phyloP scores from a whole-genome alignment of 2,329 filamentous ascomycete species.

The Sporothrix euskadiensis region DNA sequence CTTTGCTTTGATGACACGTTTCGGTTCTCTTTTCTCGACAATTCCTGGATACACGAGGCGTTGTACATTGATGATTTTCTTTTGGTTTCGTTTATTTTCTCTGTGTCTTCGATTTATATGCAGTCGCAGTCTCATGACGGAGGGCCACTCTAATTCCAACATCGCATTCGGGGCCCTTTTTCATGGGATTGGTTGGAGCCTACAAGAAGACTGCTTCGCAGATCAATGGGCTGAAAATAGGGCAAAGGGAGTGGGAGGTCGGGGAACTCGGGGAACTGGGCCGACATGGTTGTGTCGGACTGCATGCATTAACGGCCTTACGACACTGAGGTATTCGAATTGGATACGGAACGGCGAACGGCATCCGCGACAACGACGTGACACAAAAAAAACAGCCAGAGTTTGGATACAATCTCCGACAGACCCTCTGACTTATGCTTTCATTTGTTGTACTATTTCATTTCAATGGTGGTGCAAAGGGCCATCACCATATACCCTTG shows the following conservation, averaged over 20 bases:
- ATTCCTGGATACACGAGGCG: not conserved
- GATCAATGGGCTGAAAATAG: not conserved
- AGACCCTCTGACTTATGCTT: not conserved
- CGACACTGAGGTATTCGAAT: not conserved
- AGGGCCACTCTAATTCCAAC: not conserved
- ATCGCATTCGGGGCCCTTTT: not conserved
- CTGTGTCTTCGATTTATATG: not conserved
- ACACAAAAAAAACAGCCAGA: not conserved
- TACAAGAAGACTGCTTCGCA: not conserved
- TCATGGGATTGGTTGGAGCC: not conserved
- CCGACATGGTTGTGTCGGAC: not conserved
- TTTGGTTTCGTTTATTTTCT: not conserved
- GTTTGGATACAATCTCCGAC: not conserved
- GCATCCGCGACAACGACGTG: not conserved
- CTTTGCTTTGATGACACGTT: conserved; percentile 5
- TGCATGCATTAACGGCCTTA: conserved; percentile 4
- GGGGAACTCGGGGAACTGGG: not conserved
- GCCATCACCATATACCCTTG: conserved; percentile 16
- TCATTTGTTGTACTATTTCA: not conserved
- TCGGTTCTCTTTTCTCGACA: not conserved
- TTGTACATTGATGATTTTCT: not conserved
- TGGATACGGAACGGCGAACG: not conserved
- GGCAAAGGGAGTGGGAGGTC: too few relatives aligned
- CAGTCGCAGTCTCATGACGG: not conserved
- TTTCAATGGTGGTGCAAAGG: not conserved